These are phyloP conservation scores for Cystobasidiopsis lactophilus DNA, from an alignment of 768 basidiomycete genomes.

Conservation along the genomic window DNA sequence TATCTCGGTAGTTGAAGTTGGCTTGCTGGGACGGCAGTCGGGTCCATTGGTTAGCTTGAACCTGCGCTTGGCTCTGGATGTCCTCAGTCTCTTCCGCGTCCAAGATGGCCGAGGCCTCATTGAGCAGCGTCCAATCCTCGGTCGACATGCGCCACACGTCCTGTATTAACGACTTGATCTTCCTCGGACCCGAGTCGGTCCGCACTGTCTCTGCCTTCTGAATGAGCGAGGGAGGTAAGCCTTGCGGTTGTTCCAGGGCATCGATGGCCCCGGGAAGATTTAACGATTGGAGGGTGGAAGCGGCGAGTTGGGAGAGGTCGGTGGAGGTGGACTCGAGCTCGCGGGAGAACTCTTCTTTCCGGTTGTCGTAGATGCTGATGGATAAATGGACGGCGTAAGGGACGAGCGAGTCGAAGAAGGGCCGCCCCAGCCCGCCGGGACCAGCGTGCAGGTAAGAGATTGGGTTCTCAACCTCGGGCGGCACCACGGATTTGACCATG, in stretches of 20 bases:
- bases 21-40: slow-evolving; percentile 56
- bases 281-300: slow-evolving; percentile 42
- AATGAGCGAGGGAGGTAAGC: slow-evolving; percentile 68
- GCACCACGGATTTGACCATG: slow-evolving; percentile 41
- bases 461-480: slow-evolving; percentile 25
- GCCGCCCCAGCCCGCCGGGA: slow-evolving; percentile 15
- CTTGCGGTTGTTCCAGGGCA: slow-evolving; percentile 63
- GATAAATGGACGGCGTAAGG: slow-evolving; percentile 76
- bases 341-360: slow-evolving; percentile 43
- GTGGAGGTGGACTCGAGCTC: too few relatives aligned
- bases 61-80: slow-evolving; percentile 23
- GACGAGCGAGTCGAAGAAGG: slow-evolving; percentile 52
- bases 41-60: slow-evolving; percentile 21
- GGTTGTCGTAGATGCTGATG: slow-evolving; percentile 70
- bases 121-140: slow-evolving; percentile 40
- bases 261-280: slow-evolving; percentile 72
- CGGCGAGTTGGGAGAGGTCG: too few relatives aligned
- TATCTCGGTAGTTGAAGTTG: slow-evolving; percentile 47
- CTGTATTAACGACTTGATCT: slow-evolving; percentile 47
- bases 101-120: slow-evolving; percentile 78
- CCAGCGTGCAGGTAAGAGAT: slow-evolving; percentile 11
- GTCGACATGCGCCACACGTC: slow-evolving; percentile 46
- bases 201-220: slow-evolving; percentile 68
- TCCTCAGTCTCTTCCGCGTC: slow-evolving; percentile 41
- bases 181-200: slow-evolving; percentile 47